Evolutionary conservation across 1,139 yeast species (phyloP).

Genomic region (Saccharomyces hybrid): DNA sequence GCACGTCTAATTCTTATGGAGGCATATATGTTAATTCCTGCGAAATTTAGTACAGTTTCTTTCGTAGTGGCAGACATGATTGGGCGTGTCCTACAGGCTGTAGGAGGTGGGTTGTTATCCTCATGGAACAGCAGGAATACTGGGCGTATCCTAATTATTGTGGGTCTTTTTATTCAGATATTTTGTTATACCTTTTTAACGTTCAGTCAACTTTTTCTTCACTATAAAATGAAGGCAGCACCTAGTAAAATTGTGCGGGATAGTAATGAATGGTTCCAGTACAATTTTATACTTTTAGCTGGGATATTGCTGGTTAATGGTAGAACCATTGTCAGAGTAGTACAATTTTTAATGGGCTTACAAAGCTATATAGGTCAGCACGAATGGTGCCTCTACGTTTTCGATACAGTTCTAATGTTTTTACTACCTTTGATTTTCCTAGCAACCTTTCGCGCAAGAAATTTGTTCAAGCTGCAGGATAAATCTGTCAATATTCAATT

Average conservation of each 20-base stretch:
- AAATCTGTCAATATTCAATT: slow-evolving; percentile 13
- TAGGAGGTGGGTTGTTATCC: slow-evolving; percentile 41
- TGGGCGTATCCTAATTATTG: slow-evolving; percentile 29
- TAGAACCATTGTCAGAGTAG: slow-evolving; percentile 37
- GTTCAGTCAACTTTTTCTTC: slow-evolving; percentile 18
- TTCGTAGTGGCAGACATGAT: slow-evolving; percentile 40
- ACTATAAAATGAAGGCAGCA: slow-evolving; percentile 2
- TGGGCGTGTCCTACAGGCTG: slow-evolving; percentile 37
- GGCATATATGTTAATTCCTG: slow-evolving; percentile 29
- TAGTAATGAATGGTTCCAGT: slow-evolving; percentile 14
- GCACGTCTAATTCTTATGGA: slow-evolving; percentile 29
- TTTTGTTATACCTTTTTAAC: slow-evolving; percentile 34
- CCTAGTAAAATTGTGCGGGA: not conserved
- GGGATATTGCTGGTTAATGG: slow-evolving; percentile 33
- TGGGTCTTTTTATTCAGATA: slow-evolving; percentile 35
- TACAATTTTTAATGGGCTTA: slow-evolving; percentile 37
- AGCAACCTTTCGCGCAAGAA: slow-evolving; percentile 6
- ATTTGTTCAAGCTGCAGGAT: slow-evolving; percentile 12
- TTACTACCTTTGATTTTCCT: slow-evolving; percentile 3
- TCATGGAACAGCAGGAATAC: slow-evolving; percentile 8
- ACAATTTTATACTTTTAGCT: slow-evolving; percentile 24
- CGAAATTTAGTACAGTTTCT: slow-evolving; percentile 32
- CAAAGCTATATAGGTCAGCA: slow-evolving; percentile 33
- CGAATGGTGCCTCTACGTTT: slow-evolving; percentile 35
- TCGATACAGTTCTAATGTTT: slow-evolving; percentile 33